Evolutionary conservation across 768 basidiomycete genomes (phyloP), one percentile per base, ranked within the genome.

Genomic region (Trametes sanguinea): DNA sequence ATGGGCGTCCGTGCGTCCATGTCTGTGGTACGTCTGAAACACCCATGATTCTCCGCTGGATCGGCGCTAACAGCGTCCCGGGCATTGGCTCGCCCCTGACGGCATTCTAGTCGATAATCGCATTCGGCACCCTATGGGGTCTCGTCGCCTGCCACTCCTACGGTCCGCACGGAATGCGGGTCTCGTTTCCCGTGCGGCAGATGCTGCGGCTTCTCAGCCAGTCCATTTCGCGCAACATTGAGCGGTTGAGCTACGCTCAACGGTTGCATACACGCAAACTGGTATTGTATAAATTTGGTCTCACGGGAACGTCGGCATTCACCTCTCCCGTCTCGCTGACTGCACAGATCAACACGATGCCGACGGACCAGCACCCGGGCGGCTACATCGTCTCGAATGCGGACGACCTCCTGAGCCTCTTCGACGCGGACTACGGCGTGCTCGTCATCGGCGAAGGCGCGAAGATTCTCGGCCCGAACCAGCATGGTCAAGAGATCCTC

Each of bases 1-100:
- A 92, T 94, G 90, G 86, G 85, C 40, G 90, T 93, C 0, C 82
- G 89, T 42, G 88, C 90, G 2, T 90, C 89, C 6, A 92, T 92
- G 90, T 92, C 89, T n/a, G 81, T 93, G 48, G 88, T 89, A 69
- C 71, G 85, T 77, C 8, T 4, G 16, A 6, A 6, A n/a, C 10
- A 47, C 60, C 27, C 22, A 8, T 37, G 1, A 5, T 32, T 40
- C 33, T 22, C 27, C 11, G 14, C 46, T 9, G 27, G 7, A 43
- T 43, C 42, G 27, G 50, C 10, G 29, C 57, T 46, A 22, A 53
- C 42, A 3, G 7, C 30, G 48, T 7, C 40, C 51, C 27, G 44
- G 50, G 10, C 10, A 6, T n/a, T 40, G 54, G 64, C 53, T 30
- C 54, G n/a, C 29, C 11, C 50, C 37, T 29, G 52, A 39, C 22